phyloP scores from a whole-genome alignment of 805 yeast genomes.

The Sugiyamaella floridensis region DNA sequence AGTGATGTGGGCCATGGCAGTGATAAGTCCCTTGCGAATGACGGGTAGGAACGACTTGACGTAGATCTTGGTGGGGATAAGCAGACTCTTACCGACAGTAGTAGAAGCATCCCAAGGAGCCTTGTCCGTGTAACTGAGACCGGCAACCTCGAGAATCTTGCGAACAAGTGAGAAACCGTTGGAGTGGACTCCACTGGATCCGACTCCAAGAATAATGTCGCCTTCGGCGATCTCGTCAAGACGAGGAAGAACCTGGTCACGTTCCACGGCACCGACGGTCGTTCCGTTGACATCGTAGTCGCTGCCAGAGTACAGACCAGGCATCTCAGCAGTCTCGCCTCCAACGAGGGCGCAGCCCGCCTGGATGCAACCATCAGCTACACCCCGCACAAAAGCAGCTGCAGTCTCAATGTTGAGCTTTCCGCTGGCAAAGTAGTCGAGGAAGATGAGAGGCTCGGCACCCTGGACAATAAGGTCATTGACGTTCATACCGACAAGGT shows the following conservation, averaged over 20 bases:
- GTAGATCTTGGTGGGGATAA: constrained; percentile 89
- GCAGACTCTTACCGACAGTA: constrained; percentile 77
- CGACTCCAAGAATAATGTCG: constrained; percentile 77
- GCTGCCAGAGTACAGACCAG: constrained; percentile 92
- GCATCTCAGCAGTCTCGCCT: constrained; percentile 99
- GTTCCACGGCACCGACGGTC: constrained; percentile 92
- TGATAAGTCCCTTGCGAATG: constrained; percentile 55
- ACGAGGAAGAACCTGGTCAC: constrained; percentile 66
- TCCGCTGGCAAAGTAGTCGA: constrained; percentile 96
- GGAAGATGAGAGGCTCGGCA: constrained; percentile 92
- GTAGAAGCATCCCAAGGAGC: constrained; percentile 78
- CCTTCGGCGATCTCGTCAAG: constrained; percentile 63
- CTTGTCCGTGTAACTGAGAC: constrained; percentile 57
- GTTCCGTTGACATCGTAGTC: constrained; percentile 99
- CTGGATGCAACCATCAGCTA: constrained; percentile 89
- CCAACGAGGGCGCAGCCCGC: constrained; percentile 98
- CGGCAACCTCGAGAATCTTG: constrained; percentile 74
- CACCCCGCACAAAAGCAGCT: constrained; percentile 85
- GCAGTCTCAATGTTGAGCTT: constrained; percentile 79
- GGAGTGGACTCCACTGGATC: constrained; percentile 91
- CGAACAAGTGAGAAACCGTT: constrained; percentile 94
- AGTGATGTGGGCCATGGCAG: constrained; percentile 94
- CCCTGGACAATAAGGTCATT: constrained; percentile 98
- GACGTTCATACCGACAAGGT: constrained; percentile 97
- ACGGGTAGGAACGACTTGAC: constrained; percentile 83